Percentiles rank a stretch among this genome's conserved stretches.
These are phyloP conservation scores for Sporothrix mexicana DNA, from an alignment of 2,329 filamentous ascomycete species.

Conservation along the genomic window DNA sequence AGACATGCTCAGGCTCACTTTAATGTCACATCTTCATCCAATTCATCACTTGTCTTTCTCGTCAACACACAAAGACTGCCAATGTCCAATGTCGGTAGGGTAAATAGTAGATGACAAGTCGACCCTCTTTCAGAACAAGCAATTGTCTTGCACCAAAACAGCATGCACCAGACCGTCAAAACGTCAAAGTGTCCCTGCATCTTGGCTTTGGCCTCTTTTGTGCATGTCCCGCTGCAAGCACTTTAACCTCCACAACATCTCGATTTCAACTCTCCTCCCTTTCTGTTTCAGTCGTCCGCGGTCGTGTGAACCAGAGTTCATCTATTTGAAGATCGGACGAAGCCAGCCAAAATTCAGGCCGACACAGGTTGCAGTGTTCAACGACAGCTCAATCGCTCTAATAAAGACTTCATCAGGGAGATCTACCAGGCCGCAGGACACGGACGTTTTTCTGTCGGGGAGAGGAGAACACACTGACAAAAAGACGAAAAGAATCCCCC, in stretches of 20 bases:
- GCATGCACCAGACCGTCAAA: no score
- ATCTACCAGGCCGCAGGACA: constrained; percentile 3
- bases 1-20: no score
- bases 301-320: background rate
- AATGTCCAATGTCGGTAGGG: background rate
- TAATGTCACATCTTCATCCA: no score
- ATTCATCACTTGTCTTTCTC: no score
- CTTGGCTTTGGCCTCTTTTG: background rate
- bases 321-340: background rate
- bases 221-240: background rate
- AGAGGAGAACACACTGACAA: background rate
- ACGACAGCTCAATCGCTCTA: no score
- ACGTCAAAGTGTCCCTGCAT: no score
- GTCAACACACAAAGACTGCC: no score
- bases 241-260: background rate
- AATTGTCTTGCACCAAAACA: no score
- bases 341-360: background rate
- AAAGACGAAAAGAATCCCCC: background rate
- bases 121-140: no score
- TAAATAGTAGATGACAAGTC: background rate
- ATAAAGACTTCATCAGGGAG: background rate
- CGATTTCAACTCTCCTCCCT: background rate
- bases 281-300: background rate
- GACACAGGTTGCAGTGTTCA: background rate
- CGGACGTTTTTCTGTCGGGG: background rate